A percentile compares a stretch with the other conserved stretches of the same genome.
Conservation (phyloP, 2,329 filamentous ascomycete species). For the Fusarium sterilihyphosum region DNA sequence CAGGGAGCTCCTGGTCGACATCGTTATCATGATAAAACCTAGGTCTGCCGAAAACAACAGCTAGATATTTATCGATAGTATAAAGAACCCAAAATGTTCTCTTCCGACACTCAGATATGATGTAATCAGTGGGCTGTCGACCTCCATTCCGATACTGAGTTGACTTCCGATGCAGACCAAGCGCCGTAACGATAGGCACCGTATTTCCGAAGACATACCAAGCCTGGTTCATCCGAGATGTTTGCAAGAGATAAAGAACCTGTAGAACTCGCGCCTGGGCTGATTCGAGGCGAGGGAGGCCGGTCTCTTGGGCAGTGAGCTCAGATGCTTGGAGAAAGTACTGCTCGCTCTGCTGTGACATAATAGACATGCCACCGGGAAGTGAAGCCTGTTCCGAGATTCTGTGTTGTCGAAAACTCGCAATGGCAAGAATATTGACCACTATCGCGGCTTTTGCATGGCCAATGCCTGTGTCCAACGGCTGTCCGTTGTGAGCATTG, state of each 20-base stretch:
- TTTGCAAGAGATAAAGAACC: conserved; percentile 66
- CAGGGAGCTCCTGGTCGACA: conserved; percentile 69
- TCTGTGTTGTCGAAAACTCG: conserved; percentile 43
- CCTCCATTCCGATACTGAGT: conserved; percentile 33
- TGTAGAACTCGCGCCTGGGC: conserved; percentile 68
- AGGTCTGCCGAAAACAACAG: conserved; percentile 70
- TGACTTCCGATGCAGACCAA: conserved; percentile 50
- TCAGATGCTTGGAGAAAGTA: conserved; percentile 52
- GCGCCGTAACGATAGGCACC: conserved; percentile 60
- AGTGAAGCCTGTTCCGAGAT: neutral
- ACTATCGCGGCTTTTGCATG: conserved; percentile 58
- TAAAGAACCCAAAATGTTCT: conserved; percentile 72
- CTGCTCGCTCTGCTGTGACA: conserved; percentile 46
- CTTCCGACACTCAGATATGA: conserved; percentile 62
- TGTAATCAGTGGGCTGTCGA: conserved; percentile 49
- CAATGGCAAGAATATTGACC: conserved; percentile 59
- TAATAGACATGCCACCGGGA: neutral
- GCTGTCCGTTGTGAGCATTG: conserved; percentile 49
- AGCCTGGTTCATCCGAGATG: conserved; percentile 68
- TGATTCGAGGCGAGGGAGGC: conserved; percentile 63
- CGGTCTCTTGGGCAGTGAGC: conserved; percentile 60
- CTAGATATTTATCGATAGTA: conserved; percentile 69
- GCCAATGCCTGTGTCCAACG: conserved; percentile 53
- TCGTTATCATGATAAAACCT: conserved; percentile 70
- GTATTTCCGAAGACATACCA: conserved; percentile 70